A percentile compares a stretch with the other conserved stretches of the same genome.
phyloP scores from a whole-genome alignment of 2,329 filamentous ascomycete genomes.

The Bipolaris sorokiniana region DNA sequence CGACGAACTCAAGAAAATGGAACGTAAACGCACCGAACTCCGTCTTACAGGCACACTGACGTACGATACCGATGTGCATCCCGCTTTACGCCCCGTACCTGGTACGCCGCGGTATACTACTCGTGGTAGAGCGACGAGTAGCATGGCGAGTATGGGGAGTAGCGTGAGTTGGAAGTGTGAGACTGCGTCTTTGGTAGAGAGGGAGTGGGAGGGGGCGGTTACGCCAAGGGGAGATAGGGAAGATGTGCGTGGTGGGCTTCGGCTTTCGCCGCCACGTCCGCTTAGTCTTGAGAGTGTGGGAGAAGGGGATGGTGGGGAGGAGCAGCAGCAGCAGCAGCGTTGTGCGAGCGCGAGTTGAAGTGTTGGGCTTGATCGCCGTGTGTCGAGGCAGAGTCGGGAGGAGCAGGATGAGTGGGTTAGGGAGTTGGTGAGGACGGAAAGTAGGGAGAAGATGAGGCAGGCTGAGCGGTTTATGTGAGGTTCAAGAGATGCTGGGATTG shows the following conservation, averaged over 20 bases:
- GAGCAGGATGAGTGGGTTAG: constrained; percentile 15
- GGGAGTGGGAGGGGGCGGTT: too few species aligned
- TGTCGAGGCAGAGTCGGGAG: not conserved
- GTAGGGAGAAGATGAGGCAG: constrained; percentile 15
- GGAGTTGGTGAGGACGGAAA: constrained; percentile 20
- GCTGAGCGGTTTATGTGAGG: not conserved
- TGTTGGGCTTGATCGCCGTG: not conserved
- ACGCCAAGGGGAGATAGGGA: too few species aligned
- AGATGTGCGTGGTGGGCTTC: too few species aligned
- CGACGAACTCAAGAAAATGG: constrained; percentile 14
- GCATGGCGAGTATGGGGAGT: not conserved
- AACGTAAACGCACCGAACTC: constrained; percentile 6
- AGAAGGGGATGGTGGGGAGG: too few species aligned
- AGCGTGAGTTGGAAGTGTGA: not conserved
- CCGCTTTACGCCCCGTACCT: not conserved
- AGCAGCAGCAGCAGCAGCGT: not conserved
- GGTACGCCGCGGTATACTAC: fast-evolving
- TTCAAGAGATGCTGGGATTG: too few species aligned
- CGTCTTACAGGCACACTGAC: not conserved
- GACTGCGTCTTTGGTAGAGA: not conserved
- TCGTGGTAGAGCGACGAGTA: not conserved
- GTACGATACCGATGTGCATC: too few species aligned
- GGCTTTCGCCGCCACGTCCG: too few species aligned
- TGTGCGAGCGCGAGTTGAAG: not conserved
- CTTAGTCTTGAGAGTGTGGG: too few species aligned